Evolutionary conservation across 2,329 filamentous ascomycete species (phyloP), one percentile per base, ranked within the genome.

Genomic region (Colletotrichum agaves): DNA sequence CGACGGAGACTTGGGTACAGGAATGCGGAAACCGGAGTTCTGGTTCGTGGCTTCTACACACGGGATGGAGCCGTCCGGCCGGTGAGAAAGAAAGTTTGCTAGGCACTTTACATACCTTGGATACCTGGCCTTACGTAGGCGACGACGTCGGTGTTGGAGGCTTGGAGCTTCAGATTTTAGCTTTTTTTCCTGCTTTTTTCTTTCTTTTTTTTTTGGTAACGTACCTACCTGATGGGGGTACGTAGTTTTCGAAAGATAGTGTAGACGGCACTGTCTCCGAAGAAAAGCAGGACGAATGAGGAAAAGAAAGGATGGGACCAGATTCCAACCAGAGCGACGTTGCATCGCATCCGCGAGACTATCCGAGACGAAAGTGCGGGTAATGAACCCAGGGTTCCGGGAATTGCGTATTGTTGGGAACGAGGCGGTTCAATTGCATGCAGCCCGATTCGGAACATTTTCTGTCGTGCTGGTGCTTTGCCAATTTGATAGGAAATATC

Each of bases 51-150:
- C 31, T 56, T 50, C 62, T 61, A 44, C 60, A 67, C 59, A 43
- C 56, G 56, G 33, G 31, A 58, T 49, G 59, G 63, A 43, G 44
- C 41, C 41, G 15, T 31, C 41, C 17, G 35, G 49, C 58, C 39
- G 27, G 43, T 56, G 35, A 56, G 49, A 62, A 66, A 66, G 49
- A 66, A 50, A 62, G 49, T 62, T 62, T 66, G 35, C 41, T 13
- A 27, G 49, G 41, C 33, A 5, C 35, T 50, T 50, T 44, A 67
- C 52, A 52, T 67, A 17, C 31, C n/a, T 50, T 49, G 57, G 33
- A 17, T 21, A 19, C 53, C 27, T 4, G 33, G 33, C 35, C 23
- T 53, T 53, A 53, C 50, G 50, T 53, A 53, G 50, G 50, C 50
- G 50, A 13, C 8, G 33, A 37, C 50, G 49, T 53, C n/a, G 27